Base-by-base conservation (phyloP, 2,329 filamentous ascomycete genomes). In the Cercospora nicotianae region DNA sequence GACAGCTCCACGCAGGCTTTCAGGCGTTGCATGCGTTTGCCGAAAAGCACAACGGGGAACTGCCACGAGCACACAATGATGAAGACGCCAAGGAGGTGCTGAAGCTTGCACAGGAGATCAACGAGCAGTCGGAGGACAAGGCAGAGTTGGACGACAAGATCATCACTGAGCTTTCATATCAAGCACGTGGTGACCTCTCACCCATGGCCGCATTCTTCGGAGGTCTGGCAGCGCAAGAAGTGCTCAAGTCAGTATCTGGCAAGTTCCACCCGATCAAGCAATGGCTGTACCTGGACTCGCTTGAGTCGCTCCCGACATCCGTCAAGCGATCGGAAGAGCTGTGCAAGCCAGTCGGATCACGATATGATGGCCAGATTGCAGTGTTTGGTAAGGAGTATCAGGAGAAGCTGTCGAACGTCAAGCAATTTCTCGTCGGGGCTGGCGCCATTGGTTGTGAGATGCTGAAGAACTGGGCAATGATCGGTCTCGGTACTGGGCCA, bases 401-500 rank as follows among this genome's bases (percentile, higher is more conserved):
- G 80, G 91, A 97, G 62, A 97, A 97, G 85, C 87, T 99, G 73
- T 87, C 90, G 69, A 96, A 97, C 75, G 81, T 95, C 69, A 95
- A 90, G 76, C 89, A 98, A 75, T 99, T 99, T 84, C 85, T 99
- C 65, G 95, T 99, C 67, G 95, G 95, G 73, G 93, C 95, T 58
- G 95, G 95, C 75, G 95, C 96, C 71, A 99, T 99, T 79, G 95
- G 95, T 57, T 99, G 95, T 77, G 95, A 99, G 79, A 99, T 98
- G 91, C 84, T 99, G 73, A 99, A 99, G 87, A 98, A 98, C 81
- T 99, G 95, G 94, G 94, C 96, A 39, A 96, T 99, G 94, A 96
- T 98, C 79, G 95, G 95, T 73, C 85, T 99, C 31, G 94, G 91
- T 55, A 92, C 91, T 57, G 95, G 95, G 3, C 92, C 93, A 3